phyloP scores from a whole-genome alignment of 306 rosid genomes.

The Quercus dentata region DNA sequence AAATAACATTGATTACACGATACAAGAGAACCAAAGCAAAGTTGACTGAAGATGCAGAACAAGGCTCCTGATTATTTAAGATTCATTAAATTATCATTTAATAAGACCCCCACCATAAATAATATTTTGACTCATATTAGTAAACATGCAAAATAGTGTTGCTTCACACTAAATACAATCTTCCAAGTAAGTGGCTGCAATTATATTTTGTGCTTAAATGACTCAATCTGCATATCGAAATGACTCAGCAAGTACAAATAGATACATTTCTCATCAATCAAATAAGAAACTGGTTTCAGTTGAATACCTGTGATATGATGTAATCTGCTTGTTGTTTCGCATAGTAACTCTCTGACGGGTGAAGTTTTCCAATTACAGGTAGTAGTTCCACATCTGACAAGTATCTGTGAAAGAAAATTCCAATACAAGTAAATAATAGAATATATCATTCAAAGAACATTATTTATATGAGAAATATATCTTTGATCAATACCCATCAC shows the following conservation, averaged over 20 bases:
- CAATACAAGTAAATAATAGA: conserved; percentile 18
- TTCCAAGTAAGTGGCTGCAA: neutral
- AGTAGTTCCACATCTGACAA: conserved; percentile 76
- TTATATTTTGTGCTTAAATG: neutral
- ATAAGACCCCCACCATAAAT: neutral
- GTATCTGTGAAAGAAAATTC: conserved; percentile 40
- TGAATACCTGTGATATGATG: conserved; percentile 75
- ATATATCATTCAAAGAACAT: conserved; percentile 12
- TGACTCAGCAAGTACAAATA: conserved; percentile 10
- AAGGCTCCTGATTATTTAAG: neutral
- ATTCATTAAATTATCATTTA: neutral
- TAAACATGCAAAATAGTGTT: neutral
- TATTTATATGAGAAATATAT: conserved; percentile 11
- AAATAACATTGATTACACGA: neutral
- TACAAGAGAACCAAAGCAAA: neutral
- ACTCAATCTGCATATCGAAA: conserved; percentile 7
- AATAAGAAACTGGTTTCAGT: neutral
- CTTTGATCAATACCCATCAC: conserved; percentile 64
- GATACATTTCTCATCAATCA: neutral
- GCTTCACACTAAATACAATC: neutral
- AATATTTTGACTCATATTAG: neutral
- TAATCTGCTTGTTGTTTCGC: conserved; percentile 96
- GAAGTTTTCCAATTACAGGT: conserved; percentile 84
- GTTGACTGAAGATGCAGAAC: conserved; percentile 1
- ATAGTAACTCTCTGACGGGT: conserved; percentile 92